Evolutionary conservation across 2,329 filamentous ascomycete species (phyloP).

Genomic region (Fusarium domesticum): DNA sequence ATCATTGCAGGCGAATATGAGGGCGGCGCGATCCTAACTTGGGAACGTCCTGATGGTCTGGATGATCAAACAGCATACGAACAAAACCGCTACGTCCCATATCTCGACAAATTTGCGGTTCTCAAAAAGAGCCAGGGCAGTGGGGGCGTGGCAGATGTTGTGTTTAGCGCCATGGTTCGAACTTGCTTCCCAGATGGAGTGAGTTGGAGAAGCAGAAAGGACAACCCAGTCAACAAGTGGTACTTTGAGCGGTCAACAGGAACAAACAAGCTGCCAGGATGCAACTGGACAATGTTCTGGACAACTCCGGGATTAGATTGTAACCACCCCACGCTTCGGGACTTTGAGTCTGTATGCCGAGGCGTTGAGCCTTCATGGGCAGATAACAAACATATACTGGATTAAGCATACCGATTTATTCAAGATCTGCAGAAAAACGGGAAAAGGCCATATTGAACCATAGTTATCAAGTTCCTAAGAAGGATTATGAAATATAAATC

Average conservation of each 20-base stretch:
- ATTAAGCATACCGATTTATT: constrained; percentile 39
- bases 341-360: constrained; percentile 75
- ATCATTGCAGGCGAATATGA: constrained; percentile 97
- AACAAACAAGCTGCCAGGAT: constrained; percentile 75
- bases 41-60: constrained; percentile 72
- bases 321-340: constrained; percentile 53
- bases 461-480: background rate
- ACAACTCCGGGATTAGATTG: constrained; percentile 68
- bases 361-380: constrained; percentile 62
- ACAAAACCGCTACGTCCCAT: constrained; percentile 72
- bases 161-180: constrained; percentile 93
- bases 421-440: background rate
- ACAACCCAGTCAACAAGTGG: constrained; percentile 98
- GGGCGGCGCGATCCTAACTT: constrained; percentile 89
- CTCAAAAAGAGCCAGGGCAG: constrained; percentile 83
- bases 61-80: constrained; percentile 52
- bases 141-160: constrained; percentile 88
- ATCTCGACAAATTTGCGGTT: constrained; percentile 96
- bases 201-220: constrained; percentile 84
- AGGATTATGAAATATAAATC: background rate
- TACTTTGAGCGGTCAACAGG: constrained; percentile 91
- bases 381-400: constrained; percentile 54
- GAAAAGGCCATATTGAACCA: background rate
- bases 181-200: constrained; percentile 85
- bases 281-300: constrained; percentile 98